Evolutionary conservation across 306 rosid genomes (phyloP), one percentile per base, ranked within the genome.

Genomic region (Aeschynomene evenia): DNA sequence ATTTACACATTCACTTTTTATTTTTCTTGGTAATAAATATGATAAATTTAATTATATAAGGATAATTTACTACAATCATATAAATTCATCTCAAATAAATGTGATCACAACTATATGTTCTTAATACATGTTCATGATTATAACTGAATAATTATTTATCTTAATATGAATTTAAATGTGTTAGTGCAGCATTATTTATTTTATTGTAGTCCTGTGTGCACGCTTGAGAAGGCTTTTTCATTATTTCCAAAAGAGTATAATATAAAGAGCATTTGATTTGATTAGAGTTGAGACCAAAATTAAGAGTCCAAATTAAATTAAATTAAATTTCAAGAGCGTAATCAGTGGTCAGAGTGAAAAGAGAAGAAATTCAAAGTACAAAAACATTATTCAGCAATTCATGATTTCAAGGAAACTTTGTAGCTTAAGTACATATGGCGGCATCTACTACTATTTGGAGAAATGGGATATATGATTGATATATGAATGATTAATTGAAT

Each of bases 251-350:
- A 55, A 26, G 13, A 63, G 21, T 55, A 22, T n/a, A n/a, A n/a
- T n/a, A n/a, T n/a, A 37, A 68, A 59, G 42, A 34, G 12, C 20
- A 12, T n/a, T n/a, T n/a, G 2, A 58, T 63, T 63, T 8, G 48
- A 70, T 57, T 63, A 16, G 36, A 58, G 40, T 40, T 65, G 16
- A 58, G 67, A 76, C 64, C 13, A 12, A 13, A 6, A 42, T n/a
- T n/a, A n/a, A n/a, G n/a, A n/a, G 18, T 20, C 46, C 49, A 40
- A 69, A 39, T n/a, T n/a, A n/a, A n/a, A n/a, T n/a, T n/a, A n/a
- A n/a, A n/a, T n/a, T n/a, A n/a, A n/a, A 28, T 29, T 80, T 80
- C 80, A 80, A 75, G 74, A 20, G 21, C 52, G 56, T 50, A 71
- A 63, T 77, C 18, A 24, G 43, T 69, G 49, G 43, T 52, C 45